These are phyloP conservation scores for Chlorella vulgaris DNA, from an alignment of 139 green algal genomes.

Conservation along the genomic window DNA sequence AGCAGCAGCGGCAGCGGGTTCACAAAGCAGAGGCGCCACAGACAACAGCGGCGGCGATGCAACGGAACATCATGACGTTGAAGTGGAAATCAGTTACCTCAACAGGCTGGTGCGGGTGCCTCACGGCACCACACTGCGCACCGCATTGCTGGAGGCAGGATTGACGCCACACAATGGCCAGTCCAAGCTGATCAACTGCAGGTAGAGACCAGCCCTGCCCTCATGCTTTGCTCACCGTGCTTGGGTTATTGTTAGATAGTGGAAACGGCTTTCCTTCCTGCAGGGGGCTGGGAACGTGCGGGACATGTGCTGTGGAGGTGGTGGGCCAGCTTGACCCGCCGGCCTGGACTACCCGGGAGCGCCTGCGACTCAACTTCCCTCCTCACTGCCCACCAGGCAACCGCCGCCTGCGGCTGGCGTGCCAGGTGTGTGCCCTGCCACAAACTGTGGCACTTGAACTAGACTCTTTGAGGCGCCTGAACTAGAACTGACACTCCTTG, in stretches of 20 bases:
- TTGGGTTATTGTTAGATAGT: no score
- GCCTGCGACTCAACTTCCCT: conserved; percentile 24
- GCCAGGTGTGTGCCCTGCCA: conserved; percentile 18
- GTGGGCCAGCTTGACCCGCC: neutral
- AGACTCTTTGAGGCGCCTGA: no score
- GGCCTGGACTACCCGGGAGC: neutral
- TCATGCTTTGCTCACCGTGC: no score
- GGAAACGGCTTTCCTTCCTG: no score
- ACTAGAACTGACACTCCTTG: no score
- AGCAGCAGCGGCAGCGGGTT: no score
- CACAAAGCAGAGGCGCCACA: no score
- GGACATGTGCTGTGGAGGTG: conserved; percentile 28
- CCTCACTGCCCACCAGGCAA: conserved; percentile 19
- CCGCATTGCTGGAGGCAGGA: conserved; percentile 10
- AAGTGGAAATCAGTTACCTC: neutral
- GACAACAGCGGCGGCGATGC: no score
- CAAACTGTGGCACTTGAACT: no score
- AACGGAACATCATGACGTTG: neutral
- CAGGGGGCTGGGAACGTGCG: conserved; percentile 22
- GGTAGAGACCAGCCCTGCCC: no score
- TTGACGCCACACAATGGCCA: conserved; percentile 21
- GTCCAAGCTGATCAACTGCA: conserved; percentile 23
- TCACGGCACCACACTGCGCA: conserved; percentile 10
- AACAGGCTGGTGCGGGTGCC: neutral
- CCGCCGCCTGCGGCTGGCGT: conserved; percentile 15